phyloP scores from a whole-genome alignment of 176 grass and related monocot genomes.

The Cymbopogon citratus region DNA sequence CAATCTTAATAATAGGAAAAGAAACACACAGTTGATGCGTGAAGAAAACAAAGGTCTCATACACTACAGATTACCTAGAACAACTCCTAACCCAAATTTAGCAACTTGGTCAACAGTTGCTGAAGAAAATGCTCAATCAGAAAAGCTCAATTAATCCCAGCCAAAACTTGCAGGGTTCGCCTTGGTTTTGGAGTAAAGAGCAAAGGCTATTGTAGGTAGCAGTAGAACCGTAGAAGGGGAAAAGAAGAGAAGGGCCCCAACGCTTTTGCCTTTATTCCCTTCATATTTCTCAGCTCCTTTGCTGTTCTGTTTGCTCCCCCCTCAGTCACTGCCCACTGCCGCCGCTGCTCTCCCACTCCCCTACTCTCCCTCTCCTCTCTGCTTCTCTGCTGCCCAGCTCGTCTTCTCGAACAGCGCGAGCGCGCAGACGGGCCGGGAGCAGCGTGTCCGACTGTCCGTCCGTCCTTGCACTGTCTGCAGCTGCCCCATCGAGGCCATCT shows the following conservation, averaged over 20 bases:
- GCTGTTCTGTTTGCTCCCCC: not conserved
- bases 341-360: not conserved
- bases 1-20: no score
- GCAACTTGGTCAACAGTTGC: not conserved
- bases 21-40: not conserved
- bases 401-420: conserved; percentile 21
- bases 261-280: conserved; percentile 61
- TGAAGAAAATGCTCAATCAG: not conserved
- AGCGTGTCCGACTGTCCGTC: not conserved
- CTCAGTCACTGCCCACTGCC: not conserved
- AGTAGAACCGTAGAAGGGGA: not conserved
- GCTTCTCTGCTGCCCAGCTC: not conserved
- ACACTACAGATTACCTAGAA: not conserved
- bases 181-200: conserved; percentile 53
- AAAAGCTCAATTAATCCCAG: not conserved
- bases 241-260: conserved; percentile 14
- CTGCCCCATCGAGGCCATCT: not conserved
- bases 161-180: conserved; percentile 2
- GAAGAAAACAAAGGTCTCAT: not conserved
- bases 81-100: not conserved
- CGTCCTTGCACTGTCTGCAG: conserved; percentile 15
- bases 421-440: not conserved
- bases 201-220: conserved; percentile 27
- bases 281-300: conserved; percentile 28
- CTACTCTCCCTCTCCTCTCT: not conserved